Conservation (phyloP, 306 rosid species). For the Vigna trinervia region DNA sequence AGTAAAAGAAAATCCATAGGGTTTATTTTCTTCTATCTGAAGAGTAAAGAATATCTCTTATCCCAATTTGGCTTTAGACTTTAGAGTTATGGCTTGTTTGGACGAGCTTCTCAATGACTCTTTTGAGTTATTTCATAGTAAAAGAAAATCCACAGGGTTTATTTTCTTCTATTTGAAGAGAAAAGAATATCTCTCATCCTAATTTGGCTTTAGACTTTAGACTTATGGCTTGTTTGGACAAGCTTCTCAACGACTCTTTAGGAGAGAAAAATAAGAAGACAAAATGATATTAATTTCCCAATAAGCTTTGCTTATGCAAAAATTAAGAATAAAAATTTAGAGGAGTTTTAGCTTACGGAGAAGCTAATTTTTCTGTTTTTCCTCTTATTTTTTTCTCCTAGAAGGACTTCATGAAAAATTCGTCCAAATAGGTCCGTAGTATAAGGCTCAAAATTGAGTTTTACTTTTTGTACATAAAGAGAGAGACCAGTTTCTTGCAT, state of each 20-base stretch:
- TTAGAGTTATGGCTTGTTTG: not conserved
- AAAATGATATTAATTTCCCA: too few species aligned
- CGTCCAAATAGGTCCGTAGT: too few species aligned
- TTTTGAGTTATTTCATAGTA: not conserved
- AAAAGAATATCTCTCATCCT: constrained; percentile 21
- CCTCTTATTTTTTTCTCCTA: too few species aligned
- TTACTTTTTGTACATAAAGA: constrained; percentile 5
- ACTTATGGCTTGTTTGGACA: too few species aligned
- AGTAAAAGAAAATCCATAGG: not conserved
- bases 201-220: not conserved
- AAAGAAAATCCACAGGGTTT: not conserved
- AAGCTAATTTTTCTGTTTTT: too few species aligned
- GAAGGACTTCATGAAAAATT: too few species aligned
- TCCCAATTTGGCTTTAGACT: not conserved
- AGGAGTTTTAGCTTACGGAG: too few species aligned
- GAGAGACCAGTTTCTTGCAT: not conserved
- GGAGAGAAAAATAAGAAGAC: too few species aligned
- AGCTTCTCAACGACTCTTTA: too few species aligned
- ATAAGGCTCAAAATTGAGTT: constrained; percentile 1
- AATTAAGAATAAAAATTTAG: too few species aligned
- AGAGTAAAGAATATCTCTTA: constrained; percentile 9
- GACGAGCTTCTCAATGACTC: too few species aligned
- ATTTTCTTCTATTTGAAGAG: constrained; percentile 18
- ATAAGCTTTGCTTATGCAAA: too few species aligned
- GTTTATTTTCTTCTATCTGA: constrained; percentile 20